Conservation (phyloP, 2,329 filamentous ascomycete genomes). For the Xylaria multiplex region DNA sequence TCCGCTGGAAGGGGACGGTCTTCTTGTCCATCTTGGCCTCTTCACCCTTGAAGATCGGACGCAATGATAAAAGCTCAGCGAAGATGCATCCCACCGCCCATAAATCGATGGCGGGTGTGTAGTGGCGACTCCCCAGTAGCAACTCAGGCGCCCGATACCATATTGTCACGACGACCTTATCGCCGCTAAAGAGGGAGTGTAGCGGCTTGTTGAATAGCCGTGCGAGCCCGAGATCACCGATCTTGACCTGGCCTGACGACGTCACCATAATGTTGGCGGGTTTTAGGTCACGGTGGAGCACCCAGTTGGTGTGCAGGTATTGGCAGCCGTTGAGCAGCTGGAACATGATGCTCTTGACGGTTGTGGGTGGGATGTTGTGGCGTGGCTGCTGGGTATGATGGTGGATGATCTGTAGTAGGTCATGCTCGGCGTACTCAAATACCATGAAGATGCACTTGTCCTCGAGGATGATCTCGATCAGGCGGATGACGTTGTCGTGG, state of each 20-base stretch:
- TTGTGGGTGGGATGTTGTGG: slow-evolving; percentile 86
- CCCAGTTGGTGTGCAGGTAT: slow-evolving; percentile 96
- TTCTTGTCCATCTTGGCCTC: slow-evolving; percentile 99
- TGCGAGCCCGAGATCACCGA: slow-evolving; percentile 92
- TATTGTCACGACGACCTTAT: slow-evolving; percentile 98
- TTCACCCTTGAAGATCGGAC: slow-evolving; percentile 98
- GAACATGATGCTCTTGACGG: slow-evolving; percentile 93
- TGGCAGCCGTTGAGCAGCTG: slow-evolving; percentile 94
- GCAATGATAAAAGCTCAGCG: slow-evolving; percentile 86
- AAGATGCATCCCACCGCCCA: slow-evolving; percentile 99
- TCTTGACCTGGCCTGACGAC: slow-evolving; percentile 87
- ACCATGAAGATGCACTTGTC: slow-evolving; percentile 99
- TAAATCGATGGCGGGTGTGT: slow-evolving; percentile 95
- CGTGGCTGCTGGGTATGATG: slow-evolving; percentile 92
- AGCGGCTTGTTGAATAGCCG: slow-evolving; percentile 94
- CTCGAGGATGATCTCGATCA: slow-evolving; percentile 95
- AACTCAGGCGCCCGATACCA: slow-evolving; percentile 98
- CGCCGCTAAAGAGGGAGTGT: slow-evolving; percentile 89
- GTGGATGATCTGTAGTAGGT: slow-evolving; percentile 96
- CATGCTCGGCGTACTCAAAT: slow-evolving; percentile 98
- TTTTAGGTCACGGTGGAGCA: slow-evolving; percentile 95
- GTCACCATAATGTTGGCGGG: slow-evolving; percentile 99
- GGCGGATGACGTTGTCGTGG: slow-evolving; percentile 87
- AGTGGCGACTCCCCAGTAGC: slow-evolving; percentile 91
- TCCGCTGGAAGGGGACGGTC: slow-evolving; percentile 94